Evolutionary conservation across 2,329 filamentous ascomycete genomes (phyloP), one percentile per base, ranked within the genome.

Genomic region (Talaromyces marneffei): DNA sequence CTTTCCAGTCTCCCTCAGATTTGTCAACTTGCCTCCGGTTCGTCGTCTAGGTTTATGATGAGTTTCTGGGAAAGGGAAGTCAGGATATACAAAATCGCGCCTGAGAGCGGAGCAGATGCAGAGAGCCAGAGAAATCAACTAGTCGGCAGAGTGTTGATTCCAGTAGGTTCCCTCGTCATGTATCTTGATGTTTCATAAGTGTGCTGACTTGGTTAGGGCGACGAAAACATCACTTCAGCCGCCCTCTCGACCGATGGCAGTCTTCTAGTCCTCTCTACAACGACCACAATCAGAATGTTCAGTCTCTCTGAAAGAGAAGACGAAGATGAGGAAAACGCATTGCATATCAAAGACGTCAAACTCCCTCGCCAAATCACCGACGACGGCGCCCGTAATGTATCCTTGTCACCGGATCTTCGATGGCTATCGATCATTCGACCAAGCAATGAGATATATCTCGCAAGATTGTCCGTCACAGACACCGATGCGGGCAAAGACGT

Each of bases 11-110:
- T 99, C 14, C 93, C 94, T 2, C 92, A 96, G 70, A 81, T 84
- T 56, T 83, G 90, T 1, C 87, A 89, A 2, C 74, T 97, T 7
- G 79, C 85, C 37, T 92, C 90, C 66, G 89, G 92, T 3, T 80
- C 87, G 1, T 83, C 83, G 44, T 87, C 87, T 46, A 85, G 94
- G 54, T 79, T 97, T 23, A 78, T 99, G 27, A 85, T 94, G 69
- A 91, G 90, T 73, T 97, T 92, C 90, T 97, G 92, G 91, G 90
- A 93, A 66, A 84, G 89, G 60, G 90, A 95, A 72, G 81, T 97
- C 54, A 87, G 89, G 67, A 84, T 99, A 63, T 99, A 92, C 92
- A 84, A 81, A 42, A 77, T 89, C 23, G 71, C 73, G 35, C 67
- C 77, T 72, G 67, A 71, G 68, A 63, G 72, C 80, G 64, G 85